phyloP scores from a whole-genome alignment of 192 early-diverging fungal genomes.

The Entomortierella lignicola region DNA sequence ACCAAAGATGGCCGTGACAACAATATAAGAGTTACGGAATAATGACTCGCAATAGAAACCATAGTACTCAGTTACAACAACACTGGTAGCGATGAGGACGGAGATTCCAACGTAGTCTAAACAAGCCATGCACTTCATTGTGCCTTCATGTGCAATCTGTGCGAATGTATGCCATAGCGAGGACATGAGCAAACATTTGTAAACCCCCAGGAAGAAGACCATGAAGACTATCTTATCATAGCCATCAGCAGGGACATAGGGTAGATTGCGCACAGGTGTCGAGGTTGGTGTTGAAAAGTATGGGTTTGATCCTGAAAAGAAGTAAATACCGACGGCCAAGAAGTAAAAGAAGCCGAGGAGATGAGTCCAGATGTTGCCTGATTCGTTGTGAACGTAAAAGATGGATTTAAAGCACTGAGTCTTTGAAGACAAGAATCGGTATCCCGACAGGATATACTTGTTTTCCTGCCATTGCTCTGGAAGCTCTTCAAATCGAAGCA shows the following conservation, averaged over 20 bases:
- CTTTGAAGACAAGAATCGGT: conserved; percentile 65
- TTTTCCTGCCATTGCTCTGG: conserved; percentile 75
- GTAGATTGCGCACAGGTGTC: conserved; percentile 30
- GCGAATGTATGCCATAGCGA: conserved; percentile 73
- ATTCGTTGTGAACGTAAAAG: conserved; percentile 76
- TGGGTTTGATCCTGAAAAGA: conserved; percentile 54
- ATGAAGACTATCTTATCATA: conserved; percentile 63
- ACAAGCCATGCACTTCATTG: conserved; percentile 67
- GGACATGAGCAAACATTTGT: conserved; percentile 69
- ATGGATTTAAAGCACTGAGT: conserved; percentile 67
- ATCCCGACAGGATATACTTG: conserved; percentile 61
- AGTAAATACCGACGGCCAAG: conserved; percentile 64
- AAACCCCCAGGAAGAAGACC: conserved; percentile 68
- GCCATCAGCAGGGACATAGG: conserved; percentile 48
- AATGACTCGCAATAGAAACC: conserved; percentile 64
- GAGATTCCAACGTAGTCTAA: conserved; percentile 76
- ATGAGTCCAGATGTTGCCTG: conserved; percentile 78
- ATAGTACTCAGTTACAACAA: conserved; percentile 69
- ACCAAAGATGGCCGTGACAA: conserved; percentile 61
- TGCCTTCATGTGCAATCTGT: conserved; percentile 61
- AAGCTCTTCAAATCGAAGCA: conserved; percentile 68
- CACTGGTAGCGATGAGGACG: conserved; percentile 69
- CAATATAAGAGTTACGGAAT: conserved; percentile 59
- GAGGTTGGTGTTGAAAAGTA: conserved; percentile 37
- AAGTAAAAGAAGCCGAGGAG: conserved; percentile 70